Evolutionary conservation across 805 yeast species (phyloP).

Genomic region (Candida orba): DNA sequence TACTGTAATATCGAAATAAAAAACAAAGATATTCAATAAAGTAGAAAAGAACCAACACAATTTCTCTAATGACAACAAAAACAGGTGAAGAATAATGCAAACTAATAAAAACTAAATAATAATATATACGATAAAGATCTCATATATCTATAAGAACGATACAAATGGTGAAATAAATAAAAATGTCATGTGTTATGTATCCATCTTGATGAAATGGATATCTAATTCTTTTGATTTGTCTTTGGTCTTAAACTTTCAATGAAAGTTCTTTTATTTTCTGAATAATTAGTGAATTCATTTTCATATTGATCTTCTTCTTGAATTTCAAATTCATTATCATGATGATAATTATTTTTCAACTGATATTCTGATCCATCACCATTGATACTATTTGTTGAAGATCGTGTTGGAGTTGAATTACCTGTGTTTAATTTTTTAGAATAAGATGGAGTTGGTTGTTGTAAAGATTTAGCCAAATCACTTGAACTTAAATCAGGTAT

Average conservation of each 20-base stretch:
- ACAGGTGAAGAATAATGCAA: no score
- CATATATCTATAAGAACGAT: no score
- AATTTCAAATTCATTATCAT: constrained; percentile 25
- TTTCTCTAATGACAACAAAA: no score
- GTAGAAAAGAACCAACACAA: no score
- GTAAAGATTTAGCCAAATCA: constrained; percentile 21
- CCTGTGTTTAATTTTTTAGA: constrained; percentile 5
- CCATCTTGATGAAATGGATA: no score
- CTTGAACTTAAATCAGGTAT: constrained; percentile 6
- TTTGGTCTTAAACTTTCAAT: constrained; percentile 35
- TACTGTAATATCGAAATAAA: no score
- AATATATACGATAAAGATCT: no score
- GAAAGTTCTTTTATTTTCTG: constrained; percentile 35
- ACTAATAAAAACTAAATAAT: no score
- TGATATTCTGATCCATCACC: constrained; percentile 20
- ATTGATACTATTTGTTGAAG: constrained; percentile 8
- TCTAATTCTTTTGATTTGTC: constrained; percentile 2
- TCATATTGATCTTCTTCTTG: constrained; percentile 39
- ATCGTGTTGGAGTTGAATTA: constrained; percentile 7
- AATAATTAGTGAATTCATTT: constrained; percentile 40
- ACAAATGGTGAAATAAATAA: no score
- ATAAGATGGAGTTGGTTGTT: constrained; percentile 21
- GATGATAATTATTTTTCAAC: constrained; percentile 28
- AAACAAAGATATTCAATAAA: no score
- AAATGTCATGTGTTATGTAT: no score